phyloP scores from a whole-genome alignment of 148 eudicot species.

The Vaccinium vitisidaea region DNA sequence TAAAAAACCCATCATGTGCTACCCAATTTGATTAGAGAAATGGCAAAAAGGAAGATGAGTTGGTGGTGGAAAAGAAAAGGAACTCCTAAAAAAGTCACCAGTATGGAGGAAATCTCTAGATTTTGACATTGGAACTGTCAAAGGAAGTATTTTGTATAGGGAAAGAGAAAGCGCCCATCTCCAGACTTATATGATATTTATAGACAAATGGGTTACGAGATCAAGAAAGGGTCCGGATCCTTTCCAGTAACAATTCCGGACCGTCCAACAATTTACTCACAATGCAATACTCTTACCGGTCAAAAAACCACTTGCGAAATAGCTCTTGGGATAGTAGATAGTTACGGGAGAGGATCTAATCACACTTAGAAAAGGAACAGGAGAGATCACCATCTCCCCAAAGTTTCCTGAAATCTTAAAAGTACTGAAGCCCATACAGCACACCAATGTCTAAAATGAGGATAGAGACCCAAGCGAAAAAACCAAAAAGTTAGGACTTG shows the following conservation, averaged over 20 bases:
- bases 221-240: slow-evolving; percentile 9
- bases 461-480: background rate
- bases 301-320: no score
- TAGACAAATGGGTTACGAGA: background rate
- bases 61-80: background rate
- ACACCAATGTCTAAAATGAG: background rate
- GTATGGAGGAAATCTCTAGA: slow-evolving; percentile 4
- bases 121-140: slow-evolving; percentile 3
- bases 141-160: slow-evolving; percentile 10
- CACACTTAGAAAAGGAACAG: background rate
- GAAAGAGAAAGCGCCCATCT: slow-evolving; percentile 17
- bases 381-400: background rate
- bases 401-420: background rate
- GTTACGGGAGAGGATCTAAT: no score
- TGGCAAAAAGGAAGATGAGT: background rate
- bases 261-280: background rate
- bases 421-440: background rate
- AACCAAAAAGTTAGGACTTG: slow-evolving; percentile 1
- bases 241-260: background rate
- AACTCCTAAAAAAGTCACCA: background rate
- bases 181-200: slow-evolving; percentile 13
- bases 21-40: background rate
- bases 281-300: background rate
- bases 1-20: slow-evolving; percentile 5
- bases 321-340: no score